phyloP scores from a whole-genome alignment of 257 asterid species.

The Penstemon newberryi region DNA sequence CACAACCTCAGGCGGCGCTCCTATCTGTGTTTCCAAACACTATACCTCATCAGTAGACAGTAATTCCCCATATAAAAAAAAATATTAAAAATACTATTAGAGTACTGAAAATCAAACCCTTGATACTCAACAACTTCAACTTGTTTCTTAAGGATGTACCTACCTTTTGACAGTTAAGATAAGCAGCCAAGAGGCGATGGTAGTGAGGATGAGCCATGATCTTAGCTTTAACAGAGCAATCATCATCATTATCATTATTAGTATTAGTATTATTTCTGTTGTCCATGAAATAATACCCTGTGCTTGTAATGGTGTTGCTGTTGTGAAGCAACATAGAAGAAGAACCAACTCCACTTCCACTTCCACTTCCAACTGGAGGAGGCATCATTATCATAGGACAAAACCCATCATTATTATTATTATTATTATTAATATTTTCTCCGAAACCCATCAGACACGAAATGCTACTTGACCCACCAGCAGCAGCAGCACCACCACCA shows the following conservation, averaged over 20 bases:
- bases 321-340: constrained; percentile 40
- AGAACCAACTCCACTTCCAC: constrained; percentile 24
- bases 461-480: constrained; percentile 37
- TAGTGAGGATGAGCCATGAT: constrained; percentile 94
- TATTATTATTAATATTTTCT: constrained; percentile 29
- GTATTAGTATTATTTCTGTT: no score
- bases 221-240: constrained; percentile 60
- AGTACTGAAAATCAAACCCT: neutral
- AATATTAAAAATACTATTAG: neutral
- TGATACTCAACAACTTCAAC: no score
- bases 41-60: no score
- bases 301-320: constrained; percentile 32
- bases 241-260: constrained; percentile 28
- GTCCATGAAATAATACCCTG: constrained; percentile 69
- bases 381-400: constrained; percentile 67
- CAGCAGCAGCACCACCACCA: constrained; percentile 1
- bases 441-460: constrained; percentile 62
- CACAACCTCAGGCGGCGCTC: constrained; percentile 97
- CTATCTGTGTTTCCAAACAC: constrained; percentile 41
- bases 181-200: constrained; percentile 80
- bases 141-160: no score
- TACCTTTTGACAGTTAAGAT: constrained; percentile 87
- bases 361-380: constrained; percentile 28
- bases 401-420: constrained; percentile 32
- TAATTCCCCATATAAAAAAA: no score